A percentile compares a stretch with the other conserved stretches of the same genome.
These are phyloP conservation scores for Phytophthora uliginosa DNA, from an alignment of 352 stramenopile genomes.

Conservation along the genomic window DNA sequence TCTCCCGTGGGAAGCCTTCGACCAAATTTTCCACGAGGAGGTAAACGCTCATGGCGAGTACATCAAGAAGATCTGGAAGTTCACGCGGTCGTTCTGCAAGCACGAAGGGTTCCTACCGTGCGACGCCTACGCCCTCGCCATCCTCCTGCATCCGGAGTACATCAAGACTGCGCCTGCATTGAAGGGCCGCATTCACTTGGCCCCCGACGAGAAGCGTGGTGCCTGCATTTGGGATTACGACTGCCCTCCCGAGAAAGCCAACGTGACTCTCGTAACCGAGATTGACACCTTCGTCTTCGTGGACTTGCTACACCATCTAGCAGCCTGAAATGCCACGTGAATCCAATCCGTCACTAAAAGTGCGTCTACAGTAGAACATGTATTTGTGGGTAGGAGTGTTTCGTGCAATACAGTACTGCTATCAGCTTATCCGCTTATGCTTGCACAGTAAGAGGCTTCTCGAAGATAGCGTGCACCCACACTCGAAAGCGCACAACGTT, in stretches of 20 bases:
- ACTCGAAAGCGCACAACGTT: conserved; percentile 90
- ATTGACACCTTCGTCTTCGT: conserved; percentile 72
- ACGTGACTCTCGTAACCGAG: conserved; percentile 75
- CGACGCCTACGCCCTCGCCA: conserved; percentile 78
- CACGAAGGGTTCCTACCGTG: conserved; percentile 71
- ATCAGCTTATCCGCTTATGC: conserved; percentile 18
- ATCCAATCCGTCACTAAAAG: background rate
- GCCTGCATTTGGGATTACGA: conserved; percentile 61
- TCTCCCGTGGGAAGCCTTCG: conserved; percentile 73
- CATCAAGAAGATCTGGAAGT: conserved; percentile 71
- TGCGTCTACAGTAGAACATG: conserved; percentile 21
- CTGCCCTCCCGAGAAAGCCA: conserved; percentile 46
- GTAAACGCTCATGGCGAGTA: conserved; percentile 52
- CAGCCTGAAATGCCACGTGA: conserved; percentile 21
- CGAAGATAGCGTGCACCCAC: conserved; percentile 89
- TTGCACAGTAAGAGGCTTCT: conserved; percentile 61
- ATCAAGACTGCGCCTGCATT: conserved; percentile 55
- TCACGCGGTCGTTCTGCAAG: conserved; percentile 56
- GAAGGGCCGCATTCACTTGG: conserved; percentile 68
- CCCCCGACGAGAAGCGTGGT: conserved; percentile 60
- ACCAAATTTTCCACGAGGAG: conserved; percentile 68
- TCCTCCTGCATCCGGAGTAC: conserved; percentile 67
- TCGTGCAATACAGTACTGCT: background rate
- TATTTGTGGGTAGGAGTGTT: conserved; percentile 15
- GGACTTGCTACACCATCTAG: conserved; percentile 63